Conservation (phyloP, 371 early-diverging fungal species). For the Zychaea mexicana region DNA sequence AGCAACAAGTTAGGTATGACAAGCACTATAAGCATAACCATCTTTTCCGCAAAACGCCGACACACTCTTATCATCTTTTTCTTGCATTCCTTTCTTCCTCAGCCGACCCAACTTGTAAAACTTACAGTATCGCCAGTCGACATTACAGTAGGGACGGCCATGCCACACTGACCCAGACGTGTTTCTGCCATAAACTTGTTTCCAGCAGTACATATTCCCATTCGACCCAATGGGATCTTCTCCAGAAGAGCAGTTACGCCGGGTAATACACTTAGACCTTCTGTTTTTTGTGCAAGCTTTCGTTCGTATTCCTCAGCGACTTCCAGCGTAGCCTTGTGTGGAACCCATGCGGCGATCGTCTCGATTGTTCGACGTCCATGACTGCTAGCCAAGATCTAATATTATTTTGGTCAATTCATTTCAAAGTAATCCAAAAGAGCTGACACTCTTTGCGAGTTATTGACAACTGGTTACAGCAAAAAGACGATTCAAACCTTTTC, state of each 20-base stretch:
- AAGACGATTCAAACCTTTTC: slow-evolving; percentile 27
- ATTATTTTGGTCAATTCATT: background rate
- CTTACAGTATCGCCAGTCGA: slow-evolving; percentile 44
- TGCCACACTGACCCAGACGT: slow-evolving; percentile 35
- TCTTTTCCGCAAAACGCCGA: background rate
- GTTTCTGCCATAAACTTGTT: slow-evolving; percentile 34
- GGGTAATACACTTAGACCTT: slow-evolving; percentile 38
- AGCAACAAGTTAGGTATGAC: background rate
- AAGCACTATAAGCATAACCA: background rate
- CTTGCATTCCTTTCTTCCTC: background rate
- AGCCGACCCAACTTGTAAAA: background rate
- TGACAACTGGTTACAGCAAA: background rate
- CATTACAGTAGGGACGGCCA: slow-evolving; percentile 32
- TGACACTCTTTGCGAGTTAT: background rate
- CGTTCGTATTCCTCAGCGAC: slow-evolving; percentile 36
- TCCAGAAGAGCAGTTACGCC: slow-evolving; percentile 31
- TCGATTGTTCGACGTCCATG: slow-evolving; percentile 53
- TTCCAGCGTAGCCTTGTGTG: slow-evolving; percentile 35
- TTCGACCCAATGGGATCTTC: slow-evolving; percentile 23
- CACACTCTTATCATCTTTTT: background rate
- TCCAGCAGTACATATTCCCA: slow-evolving; percentile 45
- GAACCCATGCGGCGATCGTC: slow-evolving; percentile 40
- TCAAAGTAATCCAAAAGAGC: background rate
- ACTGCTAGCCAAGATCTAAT: slow-evolving; percentile 34
- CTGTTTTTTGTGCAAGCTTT: slow-evolving; percentile 26